Percentiles rank a stretch among this genome's conserved stretches.
Evolutionary conservation across 75 land plant genomes (phyloP).

Genomic region (Pinus taeda): DNA sequence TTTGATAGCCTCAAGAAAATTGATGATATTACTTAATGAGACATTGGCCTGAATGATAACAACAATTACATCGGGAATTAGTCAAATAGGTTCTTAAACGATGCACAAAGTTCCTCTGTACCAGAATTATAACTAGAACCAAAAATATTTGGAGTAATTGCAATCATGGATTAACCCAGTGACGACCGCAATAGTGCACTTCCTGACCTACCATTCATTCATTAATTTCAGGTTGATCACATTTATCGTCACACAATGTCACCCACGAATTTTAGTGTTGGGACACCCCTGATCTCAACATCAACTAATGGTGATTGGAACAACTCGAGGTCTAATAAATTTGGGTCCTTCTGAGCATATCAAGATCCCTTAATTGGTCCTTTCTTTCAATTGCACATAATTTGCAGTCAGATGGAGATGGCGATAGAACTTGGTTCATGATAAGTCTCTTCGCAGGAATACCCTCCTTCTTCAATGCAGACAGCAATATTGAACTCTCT

Average conservation of each 20-base stretch:
- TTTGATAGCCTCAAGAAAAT: no score
- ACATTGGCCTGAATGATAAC: no score
- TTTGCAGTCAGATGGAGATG: conserved; percentile 92
- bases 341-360: conserved; percentile 63
- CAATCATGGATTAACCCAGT: not conserved
- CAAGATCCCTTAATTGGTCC: conserved; percentile 66
- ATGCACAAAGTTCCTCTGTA: no score
- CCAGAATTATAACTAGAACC: no score
- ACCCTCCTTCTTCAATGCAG: conserved; percentile 75
- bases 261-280: conserved; percentile 79
- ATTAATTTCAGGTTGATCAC: not conserved
- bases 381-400: conserved; percentile 88
- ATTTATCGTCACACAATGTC: conserved; percentile 64
- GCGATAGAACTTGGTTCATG: conserved; percentile 82
- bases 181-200: not conserved
- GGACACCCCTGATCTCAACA: conserved; percentile 86
- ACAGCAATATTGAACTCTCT: conserved; percentile 75
- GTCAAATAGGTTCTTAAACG: no score
- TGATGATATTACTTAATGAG: no score
- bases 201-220: not conserved
- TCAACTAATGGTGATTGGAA: conserved; percentile 77
- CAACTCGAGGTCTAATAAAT: conserved; percentile 44
- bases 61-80: no score
- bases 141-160: no score
- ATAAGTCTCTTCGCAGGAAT: conserved; percentile 85